These are phyloP conservation scores for Ceratocystis ficicola DNA, from an alignment of 2,329 filamentous ascomycete species.

Conservation along the genomic window DNA sequence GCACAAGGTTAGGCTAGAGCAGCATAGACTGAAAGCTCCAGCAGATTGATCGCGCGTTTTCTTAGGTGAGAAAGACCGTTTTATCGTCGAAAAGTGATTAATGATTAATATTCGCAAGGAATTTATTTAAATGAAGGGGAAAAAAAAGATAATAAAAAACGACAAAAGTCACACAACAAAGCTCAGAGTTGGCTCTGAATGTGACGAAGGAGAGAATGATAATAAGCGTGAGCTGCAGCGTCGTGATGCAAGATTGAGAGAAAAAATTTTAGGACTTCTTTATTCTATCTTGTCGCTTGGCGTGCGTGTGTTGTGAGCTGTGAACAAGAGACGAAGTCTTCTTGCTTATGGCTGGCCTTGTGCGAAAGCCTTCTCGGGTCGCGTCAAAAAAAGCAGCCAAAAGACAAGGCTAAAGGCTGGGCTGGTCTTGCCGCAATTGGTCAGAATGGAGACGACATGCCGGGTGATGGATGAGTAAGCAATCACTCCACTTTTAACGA, in stretches of 20 bases:
- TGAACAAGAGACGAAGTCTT: not conserved
- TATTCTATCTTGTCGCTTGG: not conserved
- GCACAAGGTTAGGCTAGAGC: slow-evolving; percentile 1
- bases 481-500: slow-evolving; percentile 19
- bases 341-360: not conserved
- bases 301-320: not conserved
- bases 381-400: slow-evolving; percentile 7
- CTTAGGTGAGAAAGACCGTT: not conserved
- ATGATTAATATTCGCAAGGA: slow-evolving; percentile 2
- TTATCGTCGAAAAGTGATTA: not conserved
- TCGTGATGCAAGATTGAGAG: not conserved
- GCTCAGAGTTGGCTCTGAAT: no score
- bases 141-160: not conserved
- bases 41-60: not conserved
- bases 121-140: not conserved
- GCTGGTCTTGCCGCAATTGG: no score
- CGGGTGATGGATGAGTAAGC: slow-evolving; percentile 17
- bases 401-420: no score
- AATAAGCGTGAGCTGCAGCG: not conserved
- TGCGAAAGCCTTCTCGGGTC: slow-evolving; percentile 8
- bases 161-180: not conserved
- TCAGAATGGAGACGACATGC: not conserved
- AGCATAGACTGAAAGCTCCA: not conserved
- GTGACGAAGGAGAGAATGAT: not conserved
- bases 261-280: not conserved